Evolutionary conservation across 139 green algal genomes (phyloP).

Genomic region (Chlamydomonas sp.): DNA sequence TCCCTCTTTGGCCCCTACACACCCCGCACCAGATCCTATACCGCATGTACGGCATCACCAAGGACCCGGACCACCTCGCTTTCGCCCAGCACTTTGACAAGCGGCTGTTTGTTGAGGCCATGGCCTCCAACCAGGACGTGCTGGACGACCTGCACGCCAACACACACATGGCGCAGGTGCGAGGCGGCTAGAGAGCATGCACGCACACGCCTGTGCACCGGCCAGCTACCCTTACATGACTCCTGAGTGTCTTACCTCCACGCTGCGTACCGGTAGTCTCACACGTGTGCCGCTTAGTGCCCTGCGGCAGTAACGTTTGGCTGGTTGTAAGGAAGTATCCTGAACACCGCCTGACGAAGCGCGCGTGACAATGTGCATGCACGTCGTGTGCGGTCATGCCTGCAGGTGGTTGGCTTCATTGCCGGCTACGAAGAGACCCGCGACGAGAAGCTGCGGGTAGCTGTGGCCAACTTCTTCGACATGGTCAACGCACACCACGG

Average conservation of each 20-base stretch:
- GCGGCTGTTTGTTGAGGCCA: constrained; percentile 46
- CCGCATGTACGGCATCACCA: constrained; percentile 56
- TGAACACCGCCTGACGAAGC: not conserved
- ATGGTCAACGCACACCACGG: constrained; percentile 24
- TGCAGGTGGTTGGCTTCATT: constrained; percentile 71
- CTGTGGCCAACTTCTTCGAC: constrained; percentile 57
- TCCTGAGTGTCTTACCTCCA: too few relatives aligned
- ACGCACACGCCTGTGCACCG: not conserved
- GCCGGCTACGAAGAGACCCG: constrained; percentile 50
- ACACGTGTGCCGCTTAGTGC: too few relatives aligned
- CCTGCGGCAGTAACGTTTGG: too few relatives aligned
- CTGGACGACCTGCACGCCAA: constrained; percentile 73
- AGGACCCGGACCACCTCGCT: constrained; percentile 32
- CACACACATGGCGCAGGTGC: constrained; percentile 74
- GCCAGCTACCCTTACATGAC: too few relatives aligned
- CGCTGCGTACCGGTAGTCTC: too few relatives aligned
- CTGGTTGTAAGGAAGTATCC: too few relatives aligned
- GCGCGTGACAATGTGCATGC: not conserved
- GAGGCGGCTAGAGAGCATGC: not conserved
- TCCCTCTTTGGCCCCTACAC: too few relatives aligned
- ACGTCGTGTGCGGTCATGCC: not conserved
- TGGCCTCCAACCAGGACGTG: constrained; percentile 47
- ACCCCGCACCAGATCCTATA: constrained; percentile 46
- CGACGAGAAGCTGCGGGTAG: constrained; percentile 35
- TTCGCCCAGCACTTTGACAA: constrained; percentile 65